Conservation (phyloP, 345 rosid species). For the Salix arbutifolia region DNA sequence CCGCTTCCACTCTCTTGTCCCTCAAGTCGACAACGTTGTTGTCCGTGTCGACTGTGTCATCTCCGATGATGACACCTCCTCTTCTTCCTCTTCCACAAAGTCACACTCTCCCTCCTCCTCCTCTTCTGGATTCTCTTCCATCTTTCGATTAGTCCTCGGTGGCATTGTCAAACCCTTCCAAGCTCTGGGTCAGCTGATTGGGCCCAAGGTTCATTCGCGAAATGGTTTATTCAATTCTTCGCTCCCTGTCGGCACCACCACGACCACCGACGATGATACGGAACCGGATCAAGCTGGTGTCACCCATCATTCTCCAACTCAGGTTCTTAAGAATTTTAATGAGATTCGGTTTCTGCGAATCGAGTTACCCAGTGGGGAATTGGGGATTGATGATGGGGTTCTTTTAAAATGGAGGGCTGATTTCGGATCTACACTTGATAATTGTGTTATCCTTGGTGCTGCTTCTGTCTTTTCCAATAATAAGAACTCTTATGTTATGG, state of each 20-base stretch:
- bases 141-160: conserved; percentile 54
- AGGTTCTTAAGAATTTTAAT: conserved; percentile 78
- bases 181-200: conserved; percentile 59
- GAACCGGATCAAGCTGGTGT: conserved; percentile 78
- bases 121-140: conserved; percentile 33
- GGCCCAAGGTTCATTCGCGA: conserved; percentile 35
- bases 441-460: conserved; percentile 88
- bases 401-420: conserved; percentile 90
- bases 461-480: conserved; percentile 41
- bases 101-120: conserved; percentile 36
- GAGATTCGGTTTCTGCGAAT: conserved; percentile 85
- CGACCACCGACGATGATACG: conserved; percentile 31
- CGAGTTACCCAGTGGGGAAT: conserved; percentile 81
- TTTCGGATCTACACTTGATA: conserved; percentile 88
- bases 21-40: conserved; percentile 78
- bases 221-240: not conserved
- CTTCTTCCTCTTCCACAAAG: conserved; percentile 41
- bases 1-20: conserved; percentile 68
- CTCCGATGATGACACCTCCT: conserved; percentile 70
- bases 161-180: conserved; percentile 77
- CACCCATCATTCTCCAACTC: conserved; percentile 93
- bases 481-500: conserved; percentile 1
- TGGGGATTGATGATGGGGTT: conserved; percentile 82
- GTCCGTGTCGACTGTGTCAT: conserved; percentile 91
- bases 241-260: conserved; percentile 29